A percentile compares a stretch with the other conserved stretches of the same genome.
Evolutionary conservation across 225 moss, liverwort and hornwort genomes (phyloP).

Genomic region (Straminergon stramineum): DNA sequence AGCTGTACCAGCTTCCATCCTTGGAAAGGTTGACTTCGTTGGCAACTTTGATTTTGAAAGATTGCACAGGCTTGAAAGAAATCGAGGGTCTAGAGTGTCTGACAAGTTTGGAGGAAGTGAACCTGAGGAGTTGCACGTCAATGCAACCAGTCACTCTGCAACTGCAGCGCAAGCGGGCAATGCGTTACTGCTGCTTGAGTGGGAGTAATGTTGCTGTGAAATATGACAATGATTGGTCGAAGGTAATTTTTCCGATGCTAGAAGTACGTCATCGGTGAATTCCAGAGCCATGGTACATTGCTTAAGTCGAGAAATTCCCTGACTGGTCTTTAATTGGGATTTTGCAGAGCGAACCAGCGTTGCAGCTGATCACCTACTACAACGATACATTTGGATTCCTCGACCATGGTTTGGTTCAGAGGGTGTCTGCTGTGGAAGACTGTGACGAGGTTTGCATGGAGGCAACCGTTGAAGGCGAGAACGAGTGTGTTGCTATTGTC

Average conservation of each 20-base stretch:
- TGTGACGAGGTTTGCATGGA: background rate
- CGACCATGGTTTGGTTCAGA: background rate
- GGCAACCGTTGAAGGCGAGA: background rate
- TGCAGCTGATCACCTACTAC: background rate
- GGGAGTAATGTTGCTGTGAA: background rate
- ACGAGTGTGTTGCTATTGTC: background rate
- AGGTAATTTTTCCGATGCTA: background rate
- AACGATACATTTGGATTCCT: background rate
- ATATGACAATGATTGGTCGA: background rate
- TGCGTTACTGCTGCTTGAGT: background rate
- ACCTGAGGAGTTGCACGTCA: background rate
- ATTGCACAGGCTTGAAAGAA: background rate
- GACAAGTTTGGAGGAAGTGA: background rate
- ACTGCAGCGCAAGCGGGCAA: background rate
- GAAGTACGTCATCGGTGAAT: background rate
- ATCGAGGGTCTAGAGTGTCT: background rate
- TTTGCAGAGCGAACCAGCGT: background rate
- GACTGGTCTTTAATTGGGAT: background rate
- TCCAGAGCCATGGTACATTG: background rate
- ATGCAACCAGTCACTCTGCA: background rate
- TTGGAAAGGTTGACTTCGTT: background rate
- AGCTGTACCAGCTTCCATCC: background rate
- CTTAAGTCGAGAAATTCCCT: background rate
- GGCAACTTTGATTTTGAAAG: background rate
- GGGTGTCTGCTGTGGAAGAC: fast-evolving